These are phyloP conservation scores for Suhomyces sp. DNA, from an alignment of 805 yeast genomes.

Conservation along the genomic window DNA sequence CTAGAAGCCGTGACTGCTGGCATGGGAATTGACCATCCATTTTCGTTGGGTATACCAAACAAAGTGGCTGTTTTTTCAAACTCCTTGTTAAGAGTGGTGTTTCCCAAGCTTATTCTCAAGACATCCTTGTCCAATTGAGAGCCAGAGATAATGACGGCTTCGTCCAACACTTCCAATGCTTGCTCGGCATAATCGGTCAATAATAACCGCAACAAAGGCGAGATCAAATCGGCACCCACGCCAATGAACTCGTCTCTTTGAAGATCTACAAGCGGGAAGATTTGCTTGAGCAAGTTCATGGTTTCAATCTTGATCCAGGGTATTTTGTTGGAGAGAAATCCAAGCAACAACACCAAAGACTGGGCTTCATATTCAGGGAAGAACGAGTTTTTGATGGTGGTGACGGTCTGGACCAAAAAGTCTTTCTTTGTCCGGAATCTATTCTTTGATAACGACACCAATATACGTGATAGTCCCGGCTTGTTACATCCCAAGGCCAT, in stretches of 20 bases:
- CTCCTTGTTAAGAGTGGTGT: conserved; percentile 69
- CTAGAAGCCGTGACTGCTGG: conserved; percentile 87
- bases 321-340: conserved; percentile 71
- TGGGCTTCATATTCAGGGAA: conserved; percentile 76
- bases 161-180: conserved; percentile 88
- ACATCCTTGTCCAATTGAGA: conserved; percentile 89
- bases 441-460: conserved; percentile 71
- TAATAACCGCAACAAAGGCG: conserved; percentile 77
- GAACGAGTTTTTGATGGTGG: conserved; percentile 62
- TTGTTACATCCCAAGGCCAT: conserved; percentile 60
- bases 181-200: conserved; percentile 85
- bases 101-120: conserved; percentile 87
- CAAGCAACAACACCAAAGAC: conserved; percentile 69
- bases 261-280: conserved; percentile 76
- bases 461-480: conserved; percentile 62
- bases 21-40: conserved; percentile 97
- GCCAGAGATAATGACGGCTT: conserved; percentile 80
- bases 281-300: conserved; percentile 66
- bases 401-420: conserved; percentile 75
- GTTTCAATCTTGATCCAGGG: conserved; percentile 81
- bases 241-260: conserved; percentile 77
- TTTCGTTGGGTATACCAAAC: conserved; percentile 91
- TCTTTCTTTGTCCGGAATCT: conserved; percentile 89
- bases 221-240: conserved; percentile 90
- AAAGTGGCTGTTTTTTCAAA: conserved; percentile 83